Base-by-base conservation (phyloP, 176 grass and related monocot species). In the Guadua angustifolia region DNA sequence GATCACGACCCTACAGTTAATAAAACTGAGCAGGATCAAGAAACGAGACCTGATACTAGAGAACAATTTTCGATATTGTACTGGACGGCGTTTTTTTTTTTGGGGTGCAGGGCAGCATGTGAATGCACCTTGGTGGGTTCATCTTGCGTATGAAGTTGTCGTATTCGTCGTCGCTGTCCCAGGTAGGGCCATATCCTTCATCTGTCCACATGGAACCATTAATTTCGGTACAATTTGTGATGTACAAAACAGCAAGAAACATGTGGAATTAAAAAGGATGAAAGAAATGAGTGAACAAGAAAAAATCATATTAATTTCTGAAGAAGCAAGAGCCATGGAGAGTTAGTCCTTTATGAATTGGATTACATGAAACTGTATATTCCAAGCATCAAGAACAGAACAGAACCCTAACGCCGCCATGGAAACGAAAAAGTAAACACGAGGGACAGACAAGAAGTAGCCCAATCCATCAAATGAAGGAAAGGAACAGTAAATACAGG, bases 101-200 rank as follows among this genome's bases (percentile, higher is more conserved):
- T 29, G 0, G 29, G 29, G 29, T 38, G 39, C 8, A 42, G 40
- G 32, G 43, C 24, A 12, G 32, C 16, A 46, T 53, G 82, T 55
- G 84, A 47, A 56, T 38, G 57, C 84, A 91, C 92, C 92, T 94
- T 75, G 92, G 92, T 24, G 92, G 92, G 88, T 92, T 94, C 92
- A 94, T 94, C 92, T 89, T 94, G 71, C 85, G 84, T 75, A 94
- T 94, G 79, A 94, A 92, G 70, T 94, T 92, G 74, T 94, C 92
- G 87, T 90, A 94, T 51, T 94, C 92, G 69, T 92, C 92, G 88
- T 94, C 92, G 78, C 90, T 95, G 83, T 95, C 93, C 84, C 88
- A 91, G 43, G 86, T 84, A 85, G 80, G 86, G 42, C 84, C 82
- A 35, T 85, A 86, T 8, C 88, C 84, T 85, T 86, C 90, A 80